A percentile compares a stretch with the other conserved stretches of the same genome.
phyloP scores from a whole-genome alignment of 2,329 filamentous ascomycete species.

The Cordyceps cateniannulata region DNA sequence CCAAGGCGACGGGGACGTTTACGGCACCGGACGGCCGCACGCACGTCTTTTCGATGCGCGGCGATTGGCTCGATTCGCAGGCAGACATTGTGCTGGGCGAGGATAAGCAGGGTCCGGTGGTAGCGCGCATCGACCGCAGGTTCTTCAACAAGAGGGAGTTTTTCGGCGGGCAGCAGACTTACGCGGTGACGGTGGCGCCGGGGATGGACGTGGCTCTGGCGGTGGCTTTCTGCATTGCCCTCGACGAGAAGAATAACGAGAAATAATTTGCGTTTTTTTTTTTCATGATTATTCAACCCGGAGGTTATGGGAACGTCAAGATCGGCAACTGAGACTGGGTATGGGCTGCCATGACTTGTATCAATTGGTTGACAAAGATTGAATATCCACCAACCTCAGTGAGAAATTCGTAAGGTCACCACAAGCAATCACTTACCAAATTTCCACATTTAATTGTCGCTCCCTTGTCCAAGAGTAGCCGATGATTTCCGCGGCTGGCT shows the following conservation, averaged over 20 bases:
- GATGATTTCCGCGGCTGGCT: too few relatives aligned
- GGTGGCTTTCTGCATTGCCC: conserved; percentile 58
- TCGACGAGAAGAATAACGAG: conserved; percentile 56
- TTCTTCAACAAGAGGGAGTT: conserved; percentile 51
- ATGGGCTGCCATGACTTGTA: too few relatives aligned
- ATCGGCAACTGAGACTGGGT: too few relatives aligned
- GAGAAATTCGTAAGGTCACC: too few relatives aligned
- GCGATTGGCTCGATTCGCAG: conserved; percentile 51
- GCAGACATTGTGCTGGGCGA: conserved; percentile 49
- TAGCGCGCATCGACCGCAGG: conserved; percentile 54
- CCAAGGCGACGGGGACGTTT: conserved; percentile 52
- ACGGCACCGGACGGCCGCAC: conserved; percentile 37
- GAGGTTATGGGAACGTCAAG: too few relatives aligned
- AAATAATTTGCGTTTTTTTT: not conserved
- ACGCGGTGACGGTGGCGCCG: conserved; percentile 56
- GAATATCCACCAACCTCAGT: too few relatives aligned
- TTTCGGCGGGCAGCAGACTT: conserved; percentile 57
- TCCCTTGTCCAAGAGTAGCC: too few relatives aligned
- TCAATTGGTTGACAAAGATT: too few relatives aligned
- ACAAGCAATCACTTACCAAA: too few relatives aligned
- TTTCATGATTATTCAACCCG: not conserved
- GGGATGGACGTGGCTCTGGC: conserved; percentile 61
- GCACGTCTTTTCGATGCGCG: conserved; percentile 49
- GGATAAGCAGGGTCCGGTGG: conserved; percentile 39
- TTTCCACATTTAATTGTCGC: too few relatives aligned